Base-by-base conservation (phyloP, 2,329 filamentous ascomycete genomes). In the Fusarium transvaalense region DNA sequence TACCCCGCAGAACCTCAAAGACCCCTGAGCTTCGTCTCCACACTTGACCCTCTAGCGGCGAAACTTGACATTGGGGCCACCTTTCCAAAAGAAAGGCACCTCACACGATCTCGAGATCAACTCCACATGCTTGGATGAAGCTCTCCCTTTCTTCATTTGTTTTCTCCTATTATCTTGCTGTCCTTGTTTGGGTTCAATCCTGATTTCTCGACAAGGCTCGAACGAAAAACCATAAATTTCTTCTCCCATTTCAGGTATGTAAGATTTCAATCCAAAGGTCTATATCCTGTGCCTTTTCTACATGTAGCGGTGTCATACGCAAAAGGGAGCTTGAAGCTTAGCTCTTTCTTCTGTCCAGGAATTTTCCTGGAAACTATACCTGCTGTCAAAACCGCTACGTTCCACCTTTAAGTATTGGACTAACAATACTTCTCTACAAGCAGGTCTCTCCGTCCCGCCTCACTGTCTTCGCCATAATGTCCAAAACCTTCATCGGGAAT, bases 401-500 rank as follows among this genome's bases (percentile, higher is more conserved):
- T 46, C 50, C 17, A 34, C 10, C 25, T 59, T 31, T 37, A 41
- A 54, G 46, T 27, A 41, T 54, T 56, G 32, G 48, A 55, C 69
- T 75, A 52, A 74, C 63, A 56, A 45, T 54, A 42, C 43, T 32
- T 31, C 50, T 56, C 34, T 50, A 32, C 34, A 37, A 39, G 29
- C 37, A 74, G 71, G 66, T 72, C 66, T 68, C 46, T 45, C 60
- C 52, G 64, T 64, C 56, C 66, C 45, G 68, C 71, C 61, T 65
- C 51, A 56, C 48, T 67, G 71, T 60, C 42, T 50, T 71, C 62
- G 70, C 62, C 76, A 81, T 59, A 75, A 84, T 86, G 84, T 82
- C 79, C 61, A 86, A 85, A 78, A 80, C 80, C 55, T 87, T 88
- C 74, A 80, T 89, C 79, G 88, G 90, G 78, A 92, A 90, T 76